These are phyloP conservation scores for Colletotrichum sp. DNA, from an alignment of 2,329 filamentous ascomycete species.

Conservation along the genomic window DNA sequence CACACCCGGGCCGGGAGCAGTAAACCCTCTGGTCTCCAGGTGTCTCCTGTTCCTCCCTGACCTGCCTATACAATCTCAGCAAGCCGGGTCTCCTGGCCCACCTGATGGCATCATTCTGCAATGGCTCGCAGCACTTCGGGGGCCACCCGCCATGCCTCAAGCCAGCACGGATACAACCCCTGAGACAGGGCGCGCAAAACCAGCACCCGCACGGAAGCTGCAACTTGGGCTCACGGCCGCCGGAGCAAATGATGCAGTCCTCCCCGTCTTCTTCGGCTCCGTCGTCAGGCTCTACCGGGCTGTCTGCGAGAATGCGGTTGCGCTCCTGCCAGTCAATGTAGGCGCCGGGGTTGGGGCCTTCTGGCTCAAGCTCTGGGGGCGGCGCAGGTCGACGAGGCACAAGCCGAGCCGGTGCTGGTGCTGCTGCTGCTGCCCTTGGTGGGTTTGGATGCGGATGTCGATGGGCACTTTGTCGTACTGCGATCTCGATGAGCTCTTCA, in stretches of 20 bases:
- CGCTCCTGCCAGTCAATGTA: slow-evolving; percentile 12
- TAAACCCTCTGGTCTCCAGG: slow-evolving; percentile 5
- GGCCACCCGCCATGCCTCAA: slow-evolving; percentile 17
- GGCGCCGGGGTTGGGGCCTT: not conserved
- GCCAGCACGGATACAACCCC: slow-evolving; percentile 14
- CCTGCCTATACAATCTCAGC: slow-evolving; percentile 8
- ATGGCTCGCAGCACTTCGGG: slow-evolving; percentile 18
- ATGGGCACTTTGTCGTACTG: not conserved
- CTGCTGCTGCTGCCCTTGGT: not conserved
- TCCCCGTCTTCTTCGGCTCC: not conserved
- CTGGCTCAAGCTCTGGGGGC: not conserved
- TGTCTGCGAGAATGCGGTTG: slow-evolving; percentile 9
- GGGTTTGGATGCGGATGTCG: not conserved
- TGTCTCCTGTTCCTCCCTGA: slow-evolving; percentile 13
- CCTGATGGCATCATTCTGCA: slow-evolving; percentile 4
- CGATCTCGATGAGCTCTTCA: slow-evolving; percentile 9
- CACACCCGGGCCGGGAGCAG: slow-evolving; percentile 17
- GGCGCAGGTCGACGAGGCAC: not conserved
- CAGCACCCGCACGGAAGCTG: slow-evolving; percentile 17
- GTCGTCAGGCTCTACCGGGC: not conserved
- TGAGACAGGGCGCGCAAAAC: slow-evolving; percentile 18
- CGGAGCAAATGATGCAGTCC: slow-evolving; percentile 7
- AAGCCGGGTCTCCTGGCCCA: not conserved
- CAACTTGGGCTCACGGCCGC: not conserved
- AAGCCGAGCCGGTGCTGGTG: not conserved